Evolutionary conservation across 2,329 filamentous ascomycete genomes (phyloP).

Genomic region (Cordyceps tenuipes): DNA sequence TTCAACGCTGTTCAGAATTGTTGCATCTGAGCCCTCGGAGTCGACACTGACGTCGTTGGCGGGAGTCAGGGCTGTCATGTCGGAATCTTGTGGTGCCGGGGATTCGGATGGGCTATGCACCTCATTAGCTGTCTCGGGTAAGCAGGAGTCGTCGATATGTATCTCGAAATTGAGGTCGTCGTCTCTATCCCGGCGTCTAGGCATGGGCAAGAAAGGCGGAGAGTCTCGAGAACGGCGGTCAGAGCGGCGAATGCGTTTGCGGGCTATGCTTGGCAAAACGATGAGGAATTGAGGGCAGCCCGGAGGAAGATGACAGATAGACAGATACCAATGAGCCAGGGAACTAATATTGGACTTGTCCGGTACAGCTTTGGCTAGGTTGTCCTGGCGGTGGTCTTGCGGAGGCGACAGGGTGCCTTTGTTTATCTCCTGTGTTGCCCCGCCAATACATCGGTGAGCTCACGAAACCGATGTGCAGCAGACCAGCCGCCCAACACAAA

Average conservation of each 20-base stretch:
- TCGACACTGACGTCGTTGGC: constrained; percentile 13
- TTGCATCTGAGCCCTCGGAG: constrained; percentile 12
- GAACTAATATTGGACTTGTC: background rate
- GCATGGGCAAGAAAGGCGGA: constrained; percentile 15
- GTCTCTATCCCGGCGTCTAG: constrained; percentile 21
- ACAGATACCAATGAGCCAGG: background rate
- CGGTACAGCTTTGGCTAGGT: background rate
- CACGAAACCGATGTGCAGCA: background rate
- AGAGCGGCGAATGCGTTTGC: background rate
- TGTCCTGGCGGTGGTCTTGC: constrained; percentile 6
- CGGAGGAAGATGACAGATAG: background rate
- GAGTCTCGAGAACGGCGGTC: background rate
- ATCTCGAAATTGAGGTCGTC: constrained; percentile 38
- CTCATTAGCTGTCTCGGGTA: constrained; percentile 34
- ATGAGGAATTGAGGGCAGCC: background rate
- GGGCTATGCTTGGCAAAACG: too few species aligned
- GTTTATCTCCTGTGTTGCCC: constrained; percentile 11
- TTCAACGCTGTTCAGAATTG: background rate
- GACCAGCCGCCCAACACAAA: background rate
- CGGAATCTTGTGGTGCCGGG: constrained; percentile 10
- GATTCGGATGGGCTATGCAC: constrained; percentile 14
- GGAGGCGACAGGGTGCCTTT: constrained; percentile 7
- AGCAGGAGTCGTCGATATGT: constrained; percentile 38
- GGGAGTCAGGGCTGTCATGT: background rate
- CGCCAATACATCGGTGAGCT: constrained; percentile 9